Conservation (phyloP, 352 stramenopile genomes). For the Phytophthora pluvialis region DNA sequence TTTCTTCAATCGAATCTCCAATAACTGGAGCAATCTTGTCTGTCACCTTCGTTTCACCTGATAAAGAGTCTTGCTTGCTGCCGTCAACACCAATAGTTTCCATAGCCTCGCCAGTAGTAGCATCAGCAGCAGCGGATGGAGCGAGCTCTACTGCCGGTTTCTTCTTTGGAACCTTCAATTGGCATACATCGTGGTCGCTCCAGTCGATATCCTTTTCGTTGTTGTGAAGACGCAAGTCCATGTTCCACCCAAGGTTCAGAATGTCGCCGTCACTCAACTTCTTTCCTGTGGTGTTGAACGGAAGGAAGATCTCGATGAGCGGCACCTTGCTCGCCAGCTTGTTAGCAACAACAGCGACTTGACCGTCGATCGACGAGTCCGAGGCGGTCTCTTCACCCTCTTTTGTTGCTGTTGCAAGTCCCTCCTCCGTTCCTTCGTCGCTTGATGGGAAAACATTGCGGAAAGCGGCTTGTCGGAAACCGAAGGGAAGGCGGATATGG, state of each 20-base stretch:
- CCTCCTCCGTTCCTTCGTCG: constrained; percentile 7
- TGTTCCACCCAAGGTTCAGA: constrained; percentile 59
- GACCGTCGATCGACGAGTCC: constrained; percentile 3
- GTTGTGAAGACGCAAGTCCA: constrained; percentile 59
- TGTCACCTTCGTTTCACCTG: constrained; percentile 5
- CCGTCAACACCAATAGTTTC: constrained; percentile 2
- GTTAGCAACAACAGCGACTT: constrained; percentile 8
- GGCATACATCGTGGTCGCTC: constrained; percentile 56
- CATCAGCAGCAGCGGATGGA: constrained; percentile 7
- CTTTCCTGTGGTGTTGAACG: constrained; percentile 78
- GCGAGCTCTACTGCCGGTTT: constrained; percentile 9
- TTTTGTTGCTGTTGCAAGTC: neutral
- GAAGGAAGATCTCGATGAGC: constrained; percentile 63
- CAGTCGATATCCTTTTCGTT: constrained; percentile 66
- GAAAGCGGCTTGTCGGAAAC: constrained; percentile 69
- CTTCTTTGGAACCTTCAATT: constrained; percentile 52
- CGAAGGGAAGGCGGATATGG: constrained; percentile 67
- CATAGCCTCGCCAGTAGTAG: constrained; percentile 22
- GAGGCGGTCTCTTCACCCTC: neutral
- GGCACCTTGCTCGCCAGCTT: constrained; percentile 29
- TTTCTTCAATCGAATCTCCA: neutral
- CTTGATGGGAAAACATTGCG: constrained; percentile 24
- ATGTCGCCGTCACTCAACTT: constrained; percentile 57
- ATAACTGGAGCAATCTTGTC: constrained; percentile 10
- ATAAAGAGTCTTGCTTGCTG: constrained; percentile 1